phyloP scores from a whole-genome alignment of 345 rosid genomes.

The Ceriops decandra region DNA sequence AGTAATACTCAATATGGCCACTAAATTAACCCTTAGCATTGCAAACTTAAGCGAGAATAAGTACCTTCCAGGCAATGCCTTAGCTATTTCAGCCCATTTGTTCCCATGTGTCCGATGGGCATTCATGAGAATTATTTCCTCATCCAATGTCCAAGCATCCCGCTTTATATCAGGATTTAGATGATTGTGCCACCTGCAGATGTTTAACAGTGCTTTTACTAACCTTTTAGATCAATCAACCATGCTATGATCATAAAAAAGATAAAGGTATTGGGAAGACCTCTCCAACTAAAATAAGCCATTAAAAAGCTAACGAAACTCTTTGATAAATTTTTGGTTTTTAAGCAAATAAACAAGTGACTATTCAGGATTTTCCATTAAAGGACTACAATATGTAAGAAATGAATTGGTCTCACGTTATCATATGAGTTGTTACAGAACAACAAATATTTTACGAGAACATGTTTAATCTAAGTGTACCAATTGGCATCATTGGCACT shows the following conservation, averaged over 20 bases:
- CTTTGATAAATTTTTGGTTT: too few species aligned
- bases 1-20: neutral
- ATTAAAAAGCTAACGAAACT: too few species aligned
- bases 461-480: too few species aligned
- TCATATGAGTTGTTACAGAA: too few species aligned
- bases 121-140: slow-evolving; percentile 76
- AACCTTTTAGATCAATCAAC: neutral
- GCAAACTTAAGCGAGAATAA: neutral
- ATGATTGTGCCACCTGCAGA: slow-evolving; percentile 97
- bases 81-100: slow-evolving; percentile 99
- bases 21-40: slow-evolving; percentile 1
- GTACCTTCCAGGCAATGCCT: slow-evolving; percentile 95
- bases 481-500: too few species aligned
- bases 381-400: too few species aligned
- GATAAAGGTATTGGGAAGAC: too few species aligned
- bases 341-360: too few species aligned
- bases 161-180: slow-evolving; percentile 92
- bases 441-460: too few species aligned
- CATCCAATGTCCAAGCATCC: slow-evolving; percentile 91
- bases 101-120: slow-evolving; percentile 76
- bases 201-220: slow-evolving; percentile 12
- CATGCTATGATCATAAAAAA: neutral
- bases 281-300: too few species aligned
- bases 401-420: too few species aligned
- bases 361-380: too few species aligned